Conservation (phyloP, 208 protist genomes). For the Acanthamoeba triangularis region DNA sequence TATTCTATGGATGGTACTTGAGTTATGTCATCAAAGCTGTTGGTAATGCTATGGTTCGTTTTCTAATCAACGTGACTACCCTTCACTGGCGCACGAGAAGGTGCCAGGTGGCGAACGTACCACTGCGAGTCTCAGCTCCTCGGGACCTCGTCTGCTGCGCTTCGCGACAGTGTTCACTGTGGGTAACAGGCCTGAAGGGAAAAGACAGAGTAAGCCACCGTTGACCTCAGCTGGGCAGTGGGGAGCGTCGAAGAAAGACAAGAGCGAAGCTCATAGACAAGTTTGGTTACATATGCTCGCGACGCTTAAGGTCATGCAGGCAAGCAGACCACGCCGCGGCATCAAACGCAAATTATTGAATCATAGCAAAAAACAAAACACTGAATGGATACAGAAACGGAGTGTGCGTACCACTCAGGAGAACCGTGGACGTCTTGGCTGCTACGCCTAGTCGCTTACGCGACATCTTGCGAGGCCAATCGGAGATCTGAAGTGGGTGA, state of each 20-base stretch:
- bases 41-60: constrained; percentile 29
- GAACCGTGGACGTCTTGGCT: background rate
- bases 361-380: background rate
- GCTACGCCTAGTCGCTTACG: background rate
- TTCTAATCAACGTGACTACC: constrained; percentile 13
- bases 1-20: constrained; percentile 66
- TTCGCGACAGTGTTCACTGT: no score
- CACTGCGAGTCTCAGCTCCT: no score
- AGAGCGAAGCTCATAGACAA: constrained; percentile 10
- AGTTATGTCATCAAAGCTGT: constrained; percentile 48
- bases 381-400: no score
- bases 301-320: constrained; percentile 41
- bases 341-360: constrained; percentile 63
- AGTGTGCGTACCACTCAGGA: no score
- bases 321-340: constrained; percentile 45
- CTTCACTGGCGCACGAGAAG: background rate
- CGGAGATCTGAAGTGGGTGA: background rate
- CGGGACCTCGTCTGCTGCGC: no score
- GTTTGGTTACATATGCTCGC: constrained; percentile 31
- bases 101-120: no score
- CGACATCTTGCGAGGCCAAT: background rate
- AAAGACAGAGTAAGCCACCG: background rate
- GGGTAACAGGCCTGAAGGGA: background rate
- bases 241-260: background rate
- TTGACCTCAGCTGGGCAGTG: background rate